Base-by-base conservation (phyloP, 2,329 filamentous ascomycete genomes). In the Fusarium aywerte region DNA sequence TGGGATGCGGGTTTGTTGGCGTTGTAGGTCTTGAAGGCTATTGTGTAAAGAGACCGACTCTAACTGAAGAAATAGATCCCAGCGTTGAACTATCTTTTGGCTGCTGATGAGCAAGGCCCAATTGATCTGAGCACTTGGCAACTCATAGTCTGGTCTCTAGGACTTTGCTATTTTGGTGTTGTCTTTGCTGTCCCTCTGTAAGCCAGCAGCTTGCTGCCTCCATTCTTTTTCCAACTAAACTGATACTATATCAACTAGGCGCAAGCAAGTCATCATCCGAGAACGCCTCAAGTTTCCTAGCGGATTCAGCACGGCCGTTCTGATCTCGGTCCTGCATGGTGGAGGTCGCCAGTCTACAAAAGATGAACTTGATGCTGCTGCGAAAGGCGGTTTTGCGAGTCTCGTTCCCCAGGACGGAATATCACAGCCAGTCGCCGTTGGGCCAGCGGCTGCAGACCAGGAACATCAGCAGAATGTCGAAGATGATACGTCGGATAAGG, bases 241-340 rank as follows among this genome's bases (percentile, higher is more conserved):
- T 67, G 38, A 66, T 38, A 20, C 21, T 23, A 16, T 23, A 23
- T 36, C 21, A 11, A 48, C 16, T 25, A 87, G 84, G 54, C 86
- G 96, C 44, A 91, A 89, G 56, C 93, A 99, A 80, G 94, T 98
- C 54, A 96, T 99, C 62, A 92, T 99, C 55, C 83, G 91, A 58
- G 96, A 99, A 80, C 92, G 94, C 76, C 80, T 99, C 58, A 96
- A 92, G 75, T 99, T 99, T 71, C 96, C 96, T 0, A 97, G 92
- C 72, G 96, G 96, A 1, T 98, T 96, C 55, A 96, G 96, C 47
- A 98, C 96, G 3, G 96, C 96, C 0, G 85, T 98, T 20, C 90
- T 99, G 82, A 97, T 99, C 68, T 89, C 89, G 5, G 92, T 98
- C 3, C 81, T 99, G 12, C 95, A 98, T 77, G 92, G 93, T 5